These are phyloP conservation scores for Syzygium grande DNA, from an alignment of 345 rosid genomes.

Conservation along the genomic window DNA sequence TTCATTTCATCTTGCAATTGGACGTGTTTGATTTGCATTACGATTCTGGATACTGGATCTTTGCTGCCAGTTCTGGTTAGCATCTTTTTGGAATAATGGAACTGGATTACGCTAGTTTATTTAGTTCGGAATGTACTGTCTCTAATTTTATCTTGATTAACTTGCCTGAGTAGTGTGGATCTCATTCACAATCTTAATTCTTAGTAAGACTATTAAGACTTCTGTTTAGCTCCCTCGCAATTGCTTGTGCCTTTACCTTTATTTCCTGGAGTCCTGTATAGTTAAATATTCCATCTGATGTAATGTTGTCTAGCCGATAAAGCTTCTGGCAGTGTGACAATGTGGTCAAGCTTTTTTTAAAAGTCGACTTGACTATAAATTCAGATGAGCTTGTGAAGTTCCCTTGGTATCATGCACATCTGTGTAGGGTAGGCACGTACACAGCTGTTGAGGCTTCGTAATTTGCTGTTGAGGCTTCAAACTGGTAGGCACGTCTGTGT, in stretches of 20 bases:
- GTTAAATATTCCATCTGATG: not conserved
- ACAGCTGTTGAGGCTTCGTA: not conserved
- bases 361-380: not conserved
- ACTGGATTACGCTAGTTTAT: not conserved
- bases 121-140: not conserved
- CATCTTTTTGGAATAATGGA: slow-evolving; percentile 22
- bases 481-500: not conserved
- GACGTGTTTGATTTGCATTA: not conserved
- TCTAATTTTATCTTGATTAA: not conserved
- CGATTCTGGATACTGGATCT: slow-evolving; percentile 6
- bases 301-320: not conserved
- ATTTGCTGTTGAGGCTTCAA: not conserved
- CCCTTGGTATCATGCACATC: not conserved
- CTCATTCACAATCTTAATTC: not conserved
- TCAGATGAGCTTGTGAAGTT: not conserved
- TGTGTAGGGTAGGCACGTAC: too few relatives aligned
- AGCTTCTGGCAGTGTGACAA: not conserved
- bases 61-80: slow-evolving; percentile 10
- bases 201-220: not conserved
- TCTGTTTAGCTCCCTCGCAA: not conserved
- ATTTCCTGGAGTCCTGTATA: not conserved
- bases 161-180: not conserved
- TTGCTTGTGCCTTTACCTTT: not conserved
- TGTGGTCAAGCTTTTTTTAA: not conserved
- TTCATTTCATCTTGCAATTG: not conserved